Base-by-base conservation (phyloP, 2,329 filamentous ascomycete species). In the Graphiopsis chlorocephala region DNA sequence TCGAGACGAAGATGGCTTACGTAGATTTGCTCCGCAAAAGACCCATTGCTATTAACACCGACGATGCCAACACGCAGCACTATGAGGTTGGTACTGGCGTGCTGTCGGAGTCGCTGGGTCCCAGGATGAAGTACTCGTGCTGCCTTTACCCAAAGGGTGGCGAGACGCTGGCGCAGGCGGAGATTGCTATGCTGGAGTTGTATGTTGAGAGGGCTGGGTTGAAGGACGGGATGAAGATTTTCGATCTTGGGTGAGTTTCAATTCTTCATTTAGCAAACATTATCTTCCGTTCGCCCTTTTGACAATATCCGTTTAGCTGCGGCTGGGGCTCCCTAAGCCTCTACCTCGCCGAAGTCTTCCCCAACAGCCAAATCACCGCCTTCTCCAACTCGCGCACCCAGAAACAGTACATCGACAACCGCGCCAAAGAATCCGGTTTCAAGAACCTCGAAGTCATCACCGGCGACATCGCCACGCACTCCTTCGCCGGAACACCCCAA, bases 341-440 rank as follows among this genome's bases (percentile, higher is more conserved):
- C 35, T 91, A 86, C 75, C 85, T 90, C 65, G 88, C 88, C 23
- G 87, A 89, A 72, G 77, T 83, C 65, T 81, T 90, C 60, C 88
- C 88, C 38, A 84, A 84, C 50, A 82, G 85, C 17, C 75, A 83
- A 64, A 82, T 91, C 71, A 88, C 85, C 0, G 88, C 85, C 0
- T 90, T 91, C 75, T 90, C 87, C 56, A 90, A 91, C 75, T 90
- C 87, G 8, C 81, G 81, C 66, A 89, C 87, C 4, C 88, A 91
- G 71, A 90, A 90, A 75, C 77, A 83, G 66, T 84, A 89, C 72
- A 90, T 91, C 70, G 88, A 90, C 72, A 73, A 75, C 26, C 80
- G 85, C 69, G 88, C 88, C 11, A 74, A 77, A 47, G 76, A 79
- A 50, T 86, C 86, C 71, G 83, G 83, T 1, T 75, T 91, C 53